Conservation (phyloP, 768 basidiomycete species). For the Auriscalpium vulgare region DNA sequence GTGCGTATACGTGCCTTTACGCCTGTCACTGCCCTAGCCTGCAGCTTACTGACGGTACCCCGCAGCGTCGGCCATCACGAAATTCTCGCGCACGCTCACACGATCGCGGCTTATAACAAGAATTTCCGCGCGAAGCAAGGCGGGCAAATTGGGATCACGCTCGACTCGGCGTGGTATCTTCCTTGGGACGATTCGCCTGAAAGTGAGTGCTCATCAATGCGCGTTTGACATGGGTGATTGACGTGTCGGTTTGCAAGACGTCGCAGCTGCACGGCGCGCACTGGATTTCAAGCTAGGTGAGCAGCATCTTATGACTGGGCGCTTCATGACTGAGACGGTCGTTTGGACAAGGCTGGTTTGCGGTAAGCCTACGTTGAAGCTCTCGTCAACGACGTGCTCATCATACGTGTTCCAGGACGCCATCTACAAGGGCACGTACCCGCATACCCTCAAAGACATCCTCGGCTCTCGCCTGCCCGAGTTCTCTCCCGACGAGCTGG, state of each 20-base stretch:
- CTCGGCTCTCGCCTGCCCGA: conserved; percentile 51
- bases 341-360: conserved; percentile 37
- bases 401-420: conserved; percentile 36
- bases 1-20: conserved; percentile 31
- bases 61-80: conserved; percentile 57
- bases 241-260: conserved; percentile 21
- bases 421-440: conserved; percentile 67
- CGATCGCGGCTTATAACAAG: conserved; percentile 58
- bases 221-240: background rate
- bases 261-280: conserved; percentile 32
- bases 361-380: conserved; percentile 21
- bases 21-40: background rate
- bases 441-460: conserved; percentile 46
- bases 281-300: conserved; percentile 35
- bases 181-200: conserved; percentile 63
- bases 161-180: conserved; percentile 69
- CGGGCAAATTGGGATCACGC: conserved; percentile 67
- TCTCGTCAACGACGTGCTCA: background rate
- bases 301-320: conserved; percentile 1
- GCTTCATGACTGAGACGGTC: no score
- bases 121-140: conserved; percentile 54
- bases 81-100: conserved; percentile 61
- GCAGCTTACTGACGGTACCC: background rate
- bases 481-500: conserved; percentile 48
- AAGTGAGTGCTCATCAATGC: conserved; percentile 35